Percentiles rank a stretch among this genome's conserved stretches.
These are phyloP conservation scores for Starmerella stigmatis DNA, from an alignment of 805 yeast genomes.

Conservation along the genomic window DNA sequence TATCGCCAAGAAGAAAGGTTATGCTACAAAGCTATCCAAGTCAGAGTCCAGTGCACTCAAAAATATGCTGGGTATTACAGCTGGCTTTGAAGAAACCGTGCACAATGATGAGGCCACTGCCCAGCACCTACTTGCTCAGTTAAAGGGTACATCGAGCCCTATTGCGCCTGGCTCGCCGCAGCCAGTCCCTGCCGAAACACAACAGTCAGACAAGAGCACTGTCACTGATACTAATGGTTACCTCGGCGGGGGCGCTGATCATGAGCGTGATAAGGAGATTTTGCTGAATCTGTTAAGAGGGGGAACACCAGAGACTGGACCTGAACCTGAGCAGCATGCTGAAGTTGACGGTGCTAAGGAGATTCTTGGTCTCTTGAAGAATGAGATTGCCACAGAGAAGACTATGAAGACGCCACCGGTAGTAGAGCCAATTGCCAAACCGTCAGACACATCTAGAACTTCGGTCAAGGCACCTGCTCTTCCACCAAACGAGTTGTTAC, in stretches of 20 bases:
- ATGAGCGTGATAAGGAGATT: constrained; percentile 22
- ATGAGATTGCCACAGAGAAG: constrained; percentile 20
- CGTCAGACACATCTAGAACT: not conserved
- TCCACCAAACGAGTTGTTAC: constrained; percentile 24
- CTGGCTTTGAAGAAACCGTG: constrained; percentile 6
- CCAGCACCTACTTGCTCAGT: constrained; percentile 16
- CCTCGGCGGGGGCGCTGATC: not conserved
- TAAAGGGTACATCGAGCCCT: constrained; percentile 4
- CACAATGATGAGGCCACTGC: constrained; percentile 18
- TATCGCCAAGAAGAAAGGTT: constrained; percentile 27
- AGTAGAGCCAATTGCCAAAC: not conserved
- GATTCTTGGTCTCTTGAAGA: constrained; percentile 26
- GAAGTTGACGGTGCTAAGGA: constrained; percentile 27
- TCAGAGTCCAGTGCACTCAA: constrained; percentile 28
- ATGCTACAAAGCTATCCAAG: constrained; percentile 24
- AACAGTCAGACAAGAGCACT: too few relatives aligned
- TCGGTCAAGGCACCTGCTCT: constrained; percentile 10
- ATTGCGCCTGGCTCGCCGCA: not conserved
- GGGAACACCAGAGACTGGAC: constrained; percentile 12
- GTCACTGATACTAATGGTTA: too few relatives aligned
- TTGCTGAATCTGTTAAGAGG: constrained; percentile 25
- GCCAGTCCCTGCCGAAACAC: not conserved
- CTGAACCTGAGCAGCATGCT: constrained; percentile 1
- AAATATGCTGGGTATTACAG: constrained; percentile 26
- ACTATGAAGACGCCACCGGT: constrained; percentile 7